Evolutionary conservation across 2,329 filamentous ascomycete species (phyloP).

Genomic region (Coleophoma cylindrospora): DNA sequence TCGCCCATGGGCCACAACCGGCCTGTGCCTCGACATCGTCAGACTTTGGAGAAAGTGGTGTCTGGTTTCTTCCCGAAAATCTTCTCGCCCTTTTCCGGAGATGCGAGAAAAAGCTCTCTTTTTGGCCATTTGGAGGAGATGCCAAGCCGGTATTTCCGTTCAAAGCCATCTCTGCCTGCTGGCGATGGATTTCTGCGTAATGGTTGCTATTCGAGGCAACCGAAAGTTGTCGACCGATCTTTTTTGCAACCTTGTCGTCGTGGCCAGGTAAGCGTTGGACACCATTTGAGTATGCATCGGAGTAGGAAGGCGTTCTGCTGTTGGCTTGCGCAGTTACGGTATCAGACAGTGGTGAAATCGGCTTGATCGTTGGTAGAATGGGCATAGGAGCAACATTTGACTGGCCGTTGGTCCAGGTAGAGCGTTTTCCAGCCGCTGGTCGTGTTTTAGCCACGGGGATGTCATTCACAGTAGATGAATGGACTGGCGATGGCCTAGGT

Average conservation of each 20-base stretch:
- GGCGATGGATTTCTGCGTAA: conserved; percentile 83
- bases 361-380: conserved; percentile 89
- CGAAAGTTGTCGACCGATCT: conserved; percentile 91
- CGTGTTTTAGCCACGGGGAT: conserved; percentile 36
- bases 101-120: conserved; percentile 98
- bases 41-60: conserved; percentile 69
- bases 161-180: conserved; percentile 85
- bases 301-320: conserved; percentile 51
- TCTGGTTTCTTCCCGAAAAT: conserved; percentile 86
- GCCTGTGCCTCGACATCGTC: conserved; percentile 93
- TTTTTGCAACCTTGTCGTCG: conserved; percentile 71
- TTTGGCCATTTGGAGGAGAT: conserved; percentile 74
- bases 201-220: conserved; percentile 90
- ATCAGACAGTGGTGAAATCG: conserved; percentile 94
- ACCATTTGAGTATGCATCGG: conserved; percentile 38
- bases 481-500: conserved; percentile 40
- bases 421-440: conserved; percentile 66
- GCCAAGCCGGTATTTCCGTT: conserved; percentile 74
- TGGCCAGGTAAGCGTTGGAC: conserved; percentile 32
- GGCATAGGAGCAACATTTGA: conserved; percentile 85
- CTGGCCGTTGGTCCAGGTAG: conserved; percentile 86
- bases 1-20: conserved; percentile 84
- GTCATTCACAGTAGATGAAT: conserved; percentile 33
- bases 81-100: conserved; percentile 87
- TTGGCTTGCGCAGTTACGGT: conserved; percentile 85